These are phyloP conservation scores for Heritiera littoralis DNA, from an alignment of 345 rosid genomes.

Conservation along the genomic window DNA sequence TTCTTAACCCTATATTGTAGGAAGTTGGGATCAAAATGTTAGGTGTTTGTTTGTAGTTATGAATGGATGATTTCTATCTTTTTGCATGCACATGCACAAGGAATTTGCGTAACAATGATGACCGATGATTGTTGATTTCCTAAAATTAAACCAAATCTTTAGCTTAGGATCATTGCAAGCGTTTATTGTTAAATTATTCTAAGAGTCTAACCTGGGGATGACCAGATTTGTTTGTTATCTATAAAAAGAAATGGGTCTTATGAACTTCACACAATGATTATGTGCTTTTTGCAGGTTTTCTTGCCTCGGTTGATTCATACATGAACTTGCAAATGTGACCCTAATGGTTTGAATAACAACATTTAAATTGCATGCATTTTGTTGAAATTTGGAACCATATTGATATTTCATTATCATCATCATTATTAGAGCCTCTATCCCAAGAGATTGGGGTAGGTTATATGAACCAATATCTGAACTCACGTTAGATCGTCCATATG, in stretches of 20 bases:
- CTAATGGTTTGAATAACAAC: background rate
- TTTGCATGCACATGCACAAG: background rate
- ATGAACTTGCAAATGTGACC: slow-evolving; percentile 84
- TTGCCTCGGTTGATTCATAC: slow-evolving; percentile 94
- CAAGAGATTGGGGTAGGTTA: too few species aligned
- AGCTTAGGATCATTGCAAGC: background rate
- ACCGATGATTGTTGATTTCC: background rate
- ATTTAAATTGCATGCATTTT: background rate
- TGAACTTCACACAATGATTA: background rate
- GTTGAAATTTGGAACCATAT: background rate
- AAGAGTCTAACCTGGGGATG: too few species aligned
- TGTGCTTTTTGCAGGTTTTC: slow-evolving; percentile 57
- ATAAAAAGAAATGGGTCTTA: too few species aligned
- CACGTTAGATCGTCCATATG: too few species aligned
- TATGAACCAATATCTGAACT: too few species aligned
- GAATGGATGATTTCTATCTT: background rate
- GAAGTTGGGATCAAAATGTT: too few species aligned
- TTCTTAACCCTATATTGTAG: too few species aligned
- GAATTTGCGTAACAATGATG: background rate
- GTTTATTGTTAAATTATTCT: too few species aligned
- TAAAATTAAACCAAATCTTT: background rate
- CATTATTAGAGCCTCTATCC: too few species aligned
- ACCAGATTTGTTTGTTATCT: too few species aligned
- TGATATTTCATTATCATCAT: background rate
- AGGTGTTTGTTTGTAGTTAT: too few species aligned